phyloP scores from a whole-genome alignment of 129 eudicot species.

The Pittosporum tobira region DNA sequence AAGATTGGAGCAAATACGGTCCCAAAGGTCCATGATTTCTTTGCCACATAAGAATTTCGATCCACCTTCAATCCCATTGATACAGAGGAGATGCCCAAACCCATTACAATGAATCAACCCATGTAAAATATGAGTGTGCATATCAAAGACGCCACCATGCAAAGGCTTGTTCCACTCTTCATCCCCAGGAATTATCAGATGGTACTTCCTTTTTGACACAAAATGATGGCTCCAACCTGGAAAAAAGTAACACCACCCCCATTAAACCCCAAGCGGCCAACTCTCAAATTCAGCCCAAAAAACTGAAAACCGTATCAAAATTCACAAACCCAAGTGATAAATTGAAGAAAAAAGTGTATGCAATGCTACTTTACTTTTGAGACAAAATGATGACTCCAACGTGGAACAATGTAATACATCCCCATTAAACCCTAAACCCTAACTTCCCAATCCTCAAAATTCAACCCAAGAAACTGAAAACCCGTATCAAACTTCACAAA shows the following conservation, averaged over 20 bases:
- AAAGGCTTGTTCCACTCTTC: constrained; percentile 68
- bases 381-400: constrained; percentile 90
- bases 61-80: constrained; percentile 89
- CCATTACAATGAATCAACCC: constrained; percentile 90
- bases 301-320: constrained; percentile 4
- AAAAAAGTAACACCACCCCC: neutral
- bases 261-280: neutral
- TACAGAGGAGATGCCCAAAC: constrained; percentile 71
- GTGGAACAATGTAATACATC: constrained; percentile 19
- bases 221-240: constrained; percentile 94
- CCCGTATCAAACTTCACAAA: constrained; percentile 7
- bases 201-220: constrained; percentile 72
- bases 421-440: neutral
- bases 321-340: constrained; percentile 1
- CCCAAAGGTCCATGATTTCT: constrained; percentile 97
- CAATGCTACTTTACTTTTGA: constrained; percentile 75
- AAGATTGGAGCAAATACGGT: constrained; percentile 74
- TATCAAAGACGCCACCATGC: constrained; percentile 42
- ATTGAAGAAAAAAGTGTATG: neutral
- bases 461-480: constrained; percentile 4
- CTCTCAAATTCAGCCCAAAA: constrained; percentile 5
- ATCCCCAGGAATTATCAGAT: constrained; percentile 66
- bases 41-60: constrained; percentile 53
- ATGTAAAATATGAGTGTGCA: constrained; percentile 75
- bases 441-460: neutral